Evolutionary conservation across 2,329 filamentous ascomycete genomes (phyloP).

Genomic region (Ascochyta lentis): DNA sequence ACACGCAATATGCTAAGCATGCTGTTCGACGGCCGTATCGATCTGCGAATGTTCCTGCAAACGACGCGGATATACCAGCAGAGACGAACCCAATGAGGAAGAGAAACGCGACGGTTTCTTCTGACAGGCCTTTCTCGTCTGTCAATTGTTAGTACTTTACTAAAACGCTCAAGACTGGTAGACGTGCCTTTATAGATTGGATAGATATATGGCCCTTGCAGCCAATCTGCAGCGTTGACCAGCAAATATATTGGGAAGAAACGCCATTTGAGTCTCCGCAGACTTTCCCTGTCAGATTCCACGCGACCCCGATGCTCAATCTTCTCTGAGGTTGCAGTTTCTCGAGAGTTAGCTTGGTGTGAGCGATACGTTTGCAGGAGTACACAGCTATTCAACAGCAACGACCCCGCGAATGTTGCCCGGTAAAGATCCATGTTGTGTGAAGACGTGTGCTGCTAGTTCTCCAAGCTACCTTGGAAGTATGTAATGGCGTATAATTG

Average conservation of each 20-base stretch:
- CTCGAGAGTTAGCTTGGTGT: slow-evolving; percentile 16
- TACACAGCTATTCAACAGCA: slow-evolving; percentile 37
- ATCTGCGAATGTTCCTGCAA: slow-evolving; percentile 59
- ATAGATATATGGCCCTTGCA: slow-evolving; percentile 60
- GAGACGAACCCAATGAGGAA: slow-evolving; percentile 56
- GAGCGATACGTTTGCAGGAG: slow-evolving; percentile 38
- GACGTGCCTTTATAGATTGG: slow-evolving; percentile 57
- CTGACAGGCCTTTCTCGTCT: slow-evolving; percentile 56
- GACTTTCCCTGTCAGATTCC: slow-evolving; percentile 35
- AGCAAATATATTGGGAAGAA: slow-evolving; percentile 56
- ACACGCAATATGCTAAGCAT: slow-evolving; percentile 62
- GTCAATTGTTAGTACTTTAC: slow-evolving; percentile 9
- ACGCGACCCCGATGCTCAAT: slow-evolving; percentile 32
- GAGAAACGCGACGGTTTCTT: slow-evolving; percentile 52
- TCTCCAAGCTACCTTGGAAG: background rate
- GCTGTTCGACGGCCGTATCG: slow-evolving; percentile 59
- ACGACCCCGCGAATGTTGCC: slow-evolving; percentile 35
- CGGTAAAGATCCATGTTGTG: slow-evolving; percentile 42
- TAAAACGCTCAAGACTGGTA: background rate
- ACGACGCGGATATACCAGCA: slow-evolving; percentile 57
- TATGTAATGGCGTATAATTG: background rate
- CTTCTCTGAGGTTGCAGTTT: slow-evolving; percentile 24
- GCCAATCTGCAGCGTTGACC: slow-evolving; percentile 56
- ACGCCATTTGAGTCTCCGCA: slow-evolving; percentile 48
- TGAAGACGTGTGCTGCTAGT: background rate